Conservation (phyloP, 768 basidiomycete genomes). For the Phallus indusiatus region DNA sequence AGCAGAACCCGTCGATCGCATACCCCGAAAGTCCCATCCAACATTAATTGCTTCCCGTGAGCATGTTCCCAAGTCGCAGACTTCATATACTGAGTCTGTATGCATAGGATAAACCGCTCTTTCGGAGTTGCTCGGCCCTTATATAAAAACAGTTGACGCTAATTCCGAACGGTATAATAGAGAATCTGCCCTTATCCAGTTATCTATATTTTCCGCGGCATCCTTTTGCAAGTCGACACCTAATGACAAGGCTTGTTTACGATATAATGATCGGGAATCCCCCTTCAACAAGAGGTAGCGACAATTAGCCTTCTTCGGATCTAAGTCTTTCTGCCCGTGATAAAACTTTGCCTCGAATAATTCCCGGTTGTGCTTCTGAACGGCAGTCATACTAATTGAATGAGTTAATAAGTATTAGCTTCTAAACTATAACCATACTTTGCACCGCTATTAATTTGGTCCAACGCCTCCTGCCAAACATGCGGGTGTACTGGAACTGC, state of each 20-base stretch:
- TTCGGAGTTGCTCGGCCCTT: not conserved
- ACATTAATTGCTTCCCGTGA: conserved; percentile 14
- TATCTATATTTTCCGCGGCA: too few species aligned
- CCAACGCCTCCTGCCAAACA: conserved; percentile 17
- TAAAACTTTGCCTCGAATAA: too few species aligned
- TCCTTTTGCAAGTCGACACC: too few species aligned
- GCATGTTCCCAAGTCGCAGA: conserved; percentile 2
- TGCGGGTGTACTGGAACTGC: conserved; percentile 25
- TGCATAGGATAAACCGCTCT: not conserved
- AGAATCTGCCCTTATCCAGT: not conserved
- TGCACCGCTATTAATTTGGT: not conserved
- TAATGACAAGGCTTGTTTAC: too few species aligned
- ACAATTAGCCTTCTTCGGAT: conserved; percentile 7
- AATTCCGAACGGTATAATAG: not conserved
- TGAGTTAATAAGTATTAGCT: too few species aligned
- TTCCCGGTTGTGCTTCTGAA: conserved; percentile 12
- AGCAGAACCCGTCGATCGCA: conserved; percentile 18
- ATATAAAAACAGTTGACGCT: not conserved
- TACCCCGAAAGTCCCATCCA: conserved; percentile 19
- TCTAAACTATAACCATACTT: not conserved
- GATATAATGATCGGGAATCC: conserved; percentile 10
- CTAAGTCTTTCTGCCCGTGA: too few species aligned
- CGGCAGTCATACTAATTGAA: conserved; percentile 1
- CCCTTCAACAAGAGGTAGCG: conserved; percentile 14
- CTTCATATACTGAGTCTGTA: not conserved